Conservation (phyloP, 106 monocot species). For the Dendrobium huoshanense region DNA sequence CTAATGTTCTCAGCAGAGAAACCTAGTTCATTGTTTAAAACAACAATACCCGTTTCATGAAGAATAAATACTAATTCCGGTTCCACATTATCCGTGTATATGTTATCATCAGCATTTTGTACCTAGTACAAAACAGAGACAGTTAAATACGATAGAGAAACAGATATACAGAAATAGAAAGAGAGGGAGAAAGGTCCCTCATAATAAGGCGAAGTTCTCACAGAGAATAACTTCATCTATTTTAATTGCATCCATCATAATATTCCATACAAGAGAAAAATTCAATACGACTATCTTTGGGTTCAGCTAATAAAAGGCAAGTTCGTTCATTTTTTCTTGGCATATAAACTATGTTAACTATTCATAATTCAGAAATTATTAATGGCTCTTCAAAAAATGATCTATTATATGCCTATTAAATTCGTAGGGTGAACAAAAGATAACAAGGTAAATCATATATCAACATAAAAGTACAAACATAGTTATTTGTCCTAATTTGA, state of each 20-base stretch:
- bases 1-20: slow-evolving; percentile 86
- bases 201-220: background rate
- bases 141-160: background rate
- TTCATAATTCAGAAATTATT: background rate
- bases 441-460: background rate
- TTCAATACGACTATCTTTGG: background rate
- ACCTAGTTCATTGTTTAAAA: slow-evolving; percentile 88
- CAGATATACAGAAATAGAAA: background rate
- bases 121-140: slow-evolving; percentile 36
- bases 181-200: background rate
- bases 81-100: slow-evolving; percentile 55
- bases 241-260: background rate
- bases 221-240: background rate
- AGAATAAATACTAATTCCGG: slow-evolving; percentile 91
- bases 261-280: background rate
- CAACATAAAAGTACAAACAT: background rate
- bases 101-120: slow-evolving; percentile 99
- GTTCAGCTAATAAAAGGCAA: background rate
- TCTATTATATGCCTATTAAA: background rate
- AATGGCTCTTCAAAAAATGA: background rate
- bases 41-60: slow-evolving; percentile 58
- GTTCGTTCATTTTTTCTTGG: background rate
- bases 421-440: background rate
- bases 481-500: background rate
- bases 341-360: background rate